Evolutionary conservation across 78 protist genomes (phyloP).

Genomic region (Protostelium mycophagum): DNA sequence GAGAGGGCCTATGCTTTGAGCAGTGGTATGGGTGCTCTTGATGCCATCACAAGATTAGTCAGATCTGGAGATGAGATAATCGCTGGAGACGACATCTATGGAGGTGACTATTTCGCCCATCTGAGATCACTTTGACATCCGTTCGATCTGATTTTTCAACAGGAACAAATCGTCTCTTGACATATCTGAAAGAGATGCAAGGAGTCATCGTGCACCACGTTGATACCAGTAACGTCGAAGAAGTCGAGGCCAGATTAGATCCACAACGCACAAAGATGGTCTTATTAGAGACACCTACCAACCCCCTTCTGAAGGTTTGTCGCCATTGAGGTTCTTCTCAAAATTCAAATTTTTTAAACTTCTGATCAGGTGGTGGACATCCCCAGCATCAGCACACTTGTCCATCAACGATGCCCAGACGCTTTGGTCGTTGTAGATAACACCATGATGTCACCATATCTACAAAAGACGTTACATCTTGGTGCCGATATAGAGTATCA

Average conservation of each 20-base stretch:
- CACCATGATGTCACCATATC: slow-evolving; percentile 88
- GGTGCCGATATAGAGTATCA: slow-evolving; percentile 94
- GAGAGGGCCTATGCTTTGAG: slow-evolving; percentile 52
- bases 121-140: not conserved
- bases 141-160: not conserved
- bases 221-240: slow-evolving; percentile 61
- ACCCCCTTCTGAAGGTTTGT: slow-evolving; percentile 76
- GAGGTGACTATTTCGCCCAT: slow-evolving; percentile 64
- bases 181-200: not conserved
- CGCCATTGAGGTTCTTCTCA: slow-evolving; percentile 25
- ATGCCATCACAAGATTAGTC: slow-evolving; percentile 51
- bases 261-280: slow-evolving; percentile 72
- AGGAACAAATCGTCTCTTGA: slow-evolving; percentile 40
- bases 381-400: not conserved
- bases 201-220: slow-evolving; percentile 27
- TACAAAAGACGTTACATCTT: slow-evolving; percentile 76
- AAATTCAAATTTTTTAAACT: too few relatives aligned
- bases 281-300: slow-evolving; percentile 93
- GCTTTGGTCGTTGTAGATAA: slow-evolving; percentile 83
- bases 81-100: slow-evolving; percentile 81
- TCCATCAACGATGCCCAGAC: slow-evolving; percentile 19
- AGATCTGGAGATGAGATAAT: slow-evolving; percentile 85
- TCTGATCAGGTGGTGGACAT: not conserved
- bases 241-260: slow-evolving; percentile 49
- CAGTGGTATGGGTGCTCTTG: slow-evolving; percentile 70